Conservation (phyloP, 179 eudicot species). For the Gypsophila paniculata region DNA sequence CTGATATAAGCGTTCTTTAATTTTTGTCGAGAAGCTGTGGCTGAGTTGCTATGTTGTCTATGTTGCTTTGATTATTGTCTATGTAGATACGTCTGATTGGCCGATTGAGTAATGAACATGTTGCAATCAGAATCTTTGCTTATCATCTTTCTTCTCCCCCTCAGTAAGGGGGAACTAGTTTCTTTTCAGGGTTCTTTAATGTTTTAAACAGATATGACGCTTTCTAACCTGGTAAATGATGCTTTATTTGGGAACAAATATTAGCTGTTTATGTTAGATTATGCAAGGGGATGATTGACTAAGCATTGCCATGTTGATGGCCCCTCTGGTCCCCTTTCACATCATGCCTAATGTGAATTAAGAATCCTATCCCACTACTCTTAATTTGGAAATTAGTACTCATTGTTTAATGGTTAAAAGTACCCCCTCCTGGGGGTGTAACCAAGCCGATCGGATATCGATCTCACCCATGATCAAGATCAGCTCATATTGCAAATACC, state of each 20-base stretch:
- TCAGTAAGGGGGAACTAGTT: neutral
- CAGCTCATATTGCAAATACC: too few relatives aligned
- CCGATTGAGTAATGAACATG: neutral
- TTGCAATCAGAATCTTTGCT: neutral
- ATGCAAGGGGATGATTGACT: neutral
- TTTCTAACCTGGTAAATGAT: neutral
- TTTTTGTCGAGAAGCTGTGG: neutral
- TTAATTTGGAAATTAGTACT: neutral
- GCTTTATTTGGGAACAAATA: neutral
- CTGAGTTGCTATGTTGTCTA: neutral
- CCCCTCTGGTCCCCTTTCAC: neutral
- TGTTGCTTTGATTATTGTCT: neutral
- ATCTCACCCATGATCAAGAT: too few relatives aligned
- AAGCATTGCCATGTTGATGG: neutral
- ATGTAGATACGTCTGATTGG: neutral
- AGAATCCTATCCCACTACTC: neutral
- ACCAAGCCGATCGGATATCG: too few relatives aligned
- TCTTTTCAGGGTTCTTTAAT: neutral
- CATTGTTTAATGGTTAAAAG: neutral
- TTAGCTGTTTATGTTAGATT: constrained; percentile 6
- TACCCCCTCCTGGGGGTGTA: neutral
- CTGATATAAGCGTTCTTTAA: neutral
- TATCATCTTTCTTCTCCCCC: neutral
- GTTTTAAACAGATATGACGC: neutral
- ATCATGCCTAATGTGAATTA: neutral